phyloP scores from a whole-genome alignment of 805 yeast genomes.

The Teunomyces gatunensis region DNA sequence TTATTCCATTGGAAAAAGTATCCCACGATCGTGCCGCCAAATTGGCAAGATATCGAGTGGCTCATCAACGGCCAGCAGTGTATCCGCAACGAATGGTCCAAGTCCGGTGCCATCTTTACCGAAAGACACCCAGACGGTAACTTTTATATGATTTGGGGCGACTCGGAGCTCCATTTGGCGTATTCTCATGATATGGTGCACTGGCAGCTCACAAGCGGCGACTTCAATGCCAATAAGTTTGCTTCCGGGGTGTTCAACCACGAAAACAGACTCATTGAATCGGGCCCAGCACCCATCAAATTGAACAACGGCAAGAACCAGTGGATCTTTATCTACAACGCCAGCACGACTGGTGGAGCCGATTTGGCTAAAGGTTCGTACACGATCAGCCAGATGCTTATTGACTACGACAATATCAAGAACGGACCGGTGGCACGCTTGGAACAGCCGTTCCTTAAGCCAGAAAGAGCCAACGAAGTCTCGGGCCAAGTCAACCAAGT shows the following conservation, averaged over 20 bases:
- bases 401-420: slow-evolving; percentile 35
- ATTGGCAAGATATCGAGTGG: slow-evolving; percentile 35
- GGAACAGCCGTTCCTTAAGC: slow-evolving; percentile 34
- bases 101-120: slow-evolving; percentile 39
- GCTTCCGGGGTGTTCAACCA: slow-evolving; percentile 27
- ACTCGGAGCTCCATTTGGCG: slow-evolving; percentile 37
- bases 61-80: slow-evolving; percentile 20
- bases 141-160: slow-evolving; percentile 46
- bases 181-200: slow-evolving; percentile 31
- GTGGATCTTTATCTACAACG: slow-evolving; percentile 38
- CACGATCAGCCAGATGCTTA: slow-evolving; percentile 37
- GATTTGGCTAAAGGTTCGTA: slow-evolving; percentile 30
- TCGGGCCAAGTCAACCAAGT: slow-evolving; percentile 41
- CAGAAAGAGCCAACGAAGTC: slow-evolving; percentile 32
- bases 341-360: slow-evolving; percentile 38
- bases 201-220: slow-evolving; percentile 26
- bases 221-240: slow-evolving; percentile 19
- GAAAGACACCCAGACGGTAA: slow-evolving; percentile 31
- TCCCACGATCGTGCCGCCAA: slow-evolving; percentile 30
- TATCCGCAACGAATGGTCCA: slow-evolving; percentile 38
- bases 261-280: slow-evolving; percentile 38
- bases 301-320: slow-evolving; percentile 28
- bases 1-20: slow-evolving; percentile 38
- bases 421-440: slow-evolving; percentile 38
- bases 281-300: slow-evolving; percentile 43